phyloP scores from a whole-genome alignment of 75 land plant genomes.

The Adiantum capillusveneris region DNA sequence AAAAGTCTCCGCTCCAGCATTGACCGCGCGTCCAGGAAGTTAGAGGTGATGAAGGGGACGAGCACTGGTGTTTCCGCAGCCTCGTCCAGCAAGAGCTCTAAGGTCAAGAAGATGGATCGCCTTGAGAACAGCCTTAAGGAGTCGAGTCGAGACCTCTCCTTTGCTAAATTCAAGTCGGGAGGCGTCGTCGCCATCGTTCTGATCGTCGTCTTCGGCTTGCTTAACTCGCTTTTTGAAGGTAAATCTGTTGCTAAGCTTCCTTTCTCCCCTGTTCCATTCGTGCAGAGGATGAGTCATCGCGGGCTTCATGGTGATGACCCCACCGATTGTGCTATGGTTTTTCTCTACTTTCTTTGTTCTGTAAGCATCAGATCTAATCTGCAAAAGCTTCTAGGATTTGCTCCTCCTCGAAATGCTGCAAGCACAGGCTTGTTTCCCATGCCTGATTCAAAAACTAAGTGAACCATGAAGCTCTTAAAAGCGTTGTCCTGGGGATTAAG shows the following conservation, averaged over 20 bases:
- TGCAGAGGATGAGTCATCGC: slow-evolving; percentile 46
- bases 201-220: slow-evolving; percentile 68
- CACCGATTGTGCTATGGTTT: slow-evolving; percentile 89
- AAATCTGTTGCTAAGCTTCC: slow-evolving; percentile 63
- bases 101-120: slow-evolving; percentile 85
- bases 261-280: slow-evolving; percentile 18
- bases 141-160: slow-evolving; percentile 26
- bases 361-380: slow-evolving; percentile 79
- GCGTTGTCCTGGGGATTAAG: too few relatives aligned
- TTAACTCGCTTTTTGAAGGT: slow-evolving; percentile 79
- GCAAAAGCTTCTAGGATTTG: slow-evolving; percentile 73
- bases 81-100: slow-evolving; percentile 21
- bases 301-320: slow-evolving; percentile 63
- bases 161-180: slow-evolving; percentile 34
- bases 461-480: too few relatives aligned
- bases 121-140: slow-evolving; percentile 75
- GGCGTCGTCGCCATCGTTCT: slow-evolving; percentile 80
- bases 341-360: slow-evolving; percentile 74
- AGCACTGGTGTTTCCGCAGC: slow-evolving; percentile 4
- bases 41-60: slow-evolving; percentile 64
- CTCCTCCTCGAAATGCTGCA: slow-evolving; percentile 70
- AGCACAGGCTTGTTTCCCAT: slow-evolving; percentile 13
- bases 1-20: slow-evolving; percentile 77
- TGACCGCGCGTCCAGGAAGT: slow-evolving; percentile 65
- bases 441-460: too few relatives aligned